Base-by-base conservation (phyloP, 2,329 filamentous ascomycete genomes). In the Cryphonectria naterciae region DNA sequence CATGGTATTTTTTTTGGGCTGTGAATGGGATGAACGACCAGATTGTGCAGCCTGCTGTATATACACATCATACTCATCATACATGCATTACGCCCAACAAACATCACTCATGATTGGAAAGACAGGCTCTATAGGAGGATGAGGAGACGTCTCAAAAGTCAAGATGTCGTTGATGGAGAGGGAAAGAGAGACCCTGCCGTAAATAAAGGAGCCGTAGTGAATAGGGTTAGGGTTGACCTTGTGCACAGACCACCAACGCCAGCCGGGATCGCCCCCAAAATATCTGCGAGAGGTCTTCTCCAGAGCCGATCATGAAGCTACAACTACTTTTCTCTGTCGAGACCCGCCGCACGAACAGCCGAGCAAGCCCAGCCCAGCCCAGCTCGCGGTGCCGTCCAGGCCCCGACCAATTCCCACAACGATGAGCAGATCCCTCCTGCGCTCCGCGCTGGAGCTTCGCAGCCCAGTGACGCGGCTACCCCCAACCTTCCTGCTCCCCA, bases 381-480 rank as follows among this genome's bases (percentile, higher is more conserved):
- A 15, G 22, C 49, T 25, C 63, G 64, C 32, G 19, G 54, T 17
- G 19, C 54, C 60, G 49, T 60, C 37, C 19, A 52, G 43, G 17
- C 43, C 17, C 17, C 56, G 13, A n/a, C 58, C 46, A 13, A 22
- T 35, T 10, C 10, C 37, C 60, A 28, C 52, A 39, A 32, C 52
- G 69, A 88, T 89, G 87, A 88, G 86, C 79, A 85, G 88, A 78
- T 85, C 87, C 74, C 81, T 92, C 73, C 84, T 91, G 75, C 87
- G 88, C 83, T 90, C 89, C 81, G 81, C 89, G 63, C 79, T 89
- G 81, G 89, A 91, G 84, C 84, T 90, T 67, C 85, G 87, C 75
- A 80, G 83, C 69, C 80, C 85, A 65, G 75, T 80, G 60, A 77
- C 79, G 25, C 79, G 79, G 25, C 80, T 88, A 8, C 85, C 86